Evolutionary conservation across 768 basidiomycete species (phyloP).

Genomic region (Psilocybe subaeruginosa): DNA sequence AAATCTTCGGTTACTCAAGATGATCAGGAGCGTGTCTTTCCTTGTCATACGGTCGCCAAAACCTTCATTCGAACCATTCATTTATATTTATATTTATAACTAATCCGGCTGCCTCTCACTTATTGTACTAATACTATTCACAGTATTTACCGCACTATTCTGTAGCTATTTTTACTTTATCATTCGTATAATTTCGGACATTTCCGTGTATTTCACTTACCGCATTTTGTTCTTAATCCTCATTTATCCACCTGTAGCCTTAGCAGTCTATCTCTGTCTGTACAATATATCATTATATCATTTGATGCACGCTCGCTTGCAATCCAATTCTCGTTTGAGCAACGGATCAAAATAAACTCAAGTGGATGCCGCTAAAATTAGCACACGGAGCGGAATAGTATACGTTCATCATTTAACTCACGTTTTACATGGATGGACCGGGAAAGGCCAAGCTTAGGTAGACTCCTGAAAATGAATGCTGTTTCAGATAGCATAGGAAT

Average conservation of each 20-base stretch:
- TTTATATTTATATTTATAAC: not conserved
- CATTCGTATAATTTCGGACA: not conserved
- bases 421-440: slow-evolving; percentile 12
- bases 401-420: slow-evolving; percentile 2
- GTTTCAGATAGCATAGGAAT: slow-evolving; percentile 9
- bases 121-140: not conserved
- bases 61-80: not conserved
- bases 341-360: slow-evolving; percentile 14
- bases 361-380: slow-evolving; percentile 6
- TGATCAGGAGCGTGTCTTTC: slow-evolving; percentile 1
- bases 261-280: slow-evolving; percentile 1
- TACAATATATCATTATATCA: not conserved
- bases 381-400: not conserved
- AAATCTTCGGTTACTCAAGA: slow-evolving; percentile 42
- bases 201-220: not conserved
- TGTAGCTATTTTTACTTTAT: slow-evolving; percentile 1
- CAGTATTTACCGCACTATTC: slow-evolving; percentile 1
- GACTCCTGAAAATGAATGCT: not conserved
- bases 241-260: slow-evolving; percentile 8
- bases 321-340: not conserved
- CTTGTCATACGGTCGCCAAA: not conserved
- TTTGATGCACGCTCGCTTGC: not conserved
- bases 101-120: not conserved
- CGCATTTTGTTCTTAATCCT: not conserved
- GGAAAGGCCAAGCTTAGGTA: slow-evolving; percentile 7